These are phyloP conservation scores for Escovopsis sp. DNA, from an alignment of 2,329 filamentous ascomycete species.

Conservation along the genomic window DNA sequence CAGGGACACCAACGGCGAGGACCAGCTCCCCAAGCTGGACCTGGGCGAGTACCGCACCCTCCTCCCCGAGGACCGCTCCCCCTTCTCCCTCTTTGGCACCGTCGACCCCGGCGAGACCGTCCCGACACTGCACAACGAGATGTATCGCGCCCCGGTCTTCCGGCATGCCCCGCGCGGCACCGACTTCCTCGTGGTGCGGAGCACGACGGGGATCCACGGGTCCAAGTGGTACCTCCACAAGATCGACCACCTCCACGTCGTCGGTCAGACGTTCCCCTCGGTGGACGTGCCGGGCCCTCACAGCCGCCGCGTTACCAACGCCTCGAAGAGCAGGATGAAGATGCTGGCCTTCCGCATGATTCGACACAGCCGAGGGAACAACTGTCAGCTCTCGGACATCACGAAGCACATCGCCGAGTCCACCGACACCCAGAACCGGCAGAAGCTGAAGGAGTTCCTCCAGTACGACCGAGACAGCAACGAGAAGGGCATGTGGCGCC, in stretches of 20 bases:
- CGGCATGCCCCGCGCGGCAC: constrained; percentile 61
- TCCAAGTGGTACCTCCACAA: constrained; percentile 71
- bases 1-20: constrained; percentile 57
- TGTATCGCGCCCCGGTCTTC: constrained; percentile 91
- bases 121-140: constrained; percentile 81
- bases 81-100: constrained; percentile 87
- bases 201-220: constrained; percentile 62
- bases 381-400: constrained; percentile 65
- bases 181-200: constrained; percentile 80
- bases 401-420: constrained; percentile 87
- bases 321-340: constrained; percentile 91
- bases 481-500: constrained; percentile 66
- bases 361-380: constrained; percentile 53
- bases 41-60: constrained; percentile 81
- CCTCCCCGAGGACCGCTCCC: constrained; percentile 85
- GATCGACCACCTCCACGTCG: constrained; percentile 79
- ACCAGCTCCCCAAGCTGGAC: constrained; percentile 60
- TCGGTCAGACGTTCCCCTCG: constrained; percentile 85
- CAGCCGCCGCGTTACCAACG: constrained; percentile 86
- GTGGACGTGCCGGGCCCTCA: constrained; percentile 88
- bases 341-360: constrained; percentile 90
- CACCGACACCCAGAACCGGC: constrained; percentile 86
- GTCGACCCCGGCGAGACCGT: constrained; percentile 84
- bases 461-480: constrained; percentile 63
- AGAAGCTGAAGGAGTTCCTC: constrained; percentile 95